Conservation (phyloP, 2,329 filamentous ascomycete species). For the Parastagonospora avenae region DNA sequence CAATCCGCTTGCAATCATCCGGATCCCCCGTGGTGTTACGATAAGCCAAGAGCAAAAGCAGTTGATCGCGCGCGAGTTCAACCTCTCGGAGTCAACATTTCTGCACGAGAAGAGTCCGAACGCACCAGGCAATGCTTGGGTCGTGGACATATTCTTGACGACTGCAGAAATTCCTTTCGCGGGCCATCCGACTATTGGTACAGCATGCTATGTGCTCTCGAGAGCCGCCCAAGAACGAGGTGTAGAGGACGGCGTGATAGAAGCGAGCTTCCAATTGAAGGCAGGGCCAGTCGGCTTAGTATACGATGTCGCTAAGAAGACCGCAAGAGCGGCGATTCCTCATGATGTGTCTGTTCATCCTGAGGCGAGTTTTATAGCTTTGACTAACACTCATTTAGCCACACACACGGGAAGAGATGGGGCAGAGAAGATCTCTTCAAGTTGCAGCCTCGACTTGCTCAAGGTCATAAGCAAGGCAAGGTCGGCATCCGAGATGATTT, state of each 20-base stretch:
- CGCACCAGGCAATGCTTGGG: constrained; percentile 42
- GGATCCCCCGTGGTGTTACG: constrained; percentile 45
- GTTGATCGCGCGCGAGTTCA: constrained; percentile 61
- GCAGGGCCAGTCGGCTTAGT: constrained; percentile 52
- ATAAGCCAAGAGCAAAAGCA: constrained; percentile 59
- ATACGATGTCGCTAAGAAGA: constrained; percentile 47
- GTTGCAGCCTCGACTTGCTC: constrained; percentile 45
- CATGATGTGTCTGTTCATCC: constrained; percentile 61
- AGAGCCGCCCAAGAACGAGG: constrained; percentile 29
- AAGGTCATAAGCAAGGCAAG: constrained; percentile 16
- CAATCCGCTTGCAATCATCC: constrained; percentile 63
- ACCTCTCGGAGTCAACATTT: constrained; percentile 63
- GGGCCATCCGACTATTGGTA: constrained; percentile 62
- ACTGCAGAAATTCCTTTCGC: constrained; percentile 61
- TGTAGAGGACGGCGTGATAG: constrained; percentile 26
- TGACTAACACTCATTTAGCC: constrained; percentile 20
- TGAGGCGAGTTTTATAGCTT: background rate
- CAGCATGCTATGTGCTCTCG: constrained; percentile 55
- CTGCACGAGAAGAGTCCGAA: constrained; percentile 48
- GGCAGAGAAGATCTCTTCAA: constrained; percentile 29
- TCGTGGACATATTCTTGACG: constrained; percentile 61
- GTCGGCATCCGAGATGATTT: constrained; percentile 26
- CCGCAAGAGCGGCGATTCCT: constrained; percentile 68
- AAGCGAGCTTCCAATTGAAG: constrained; percentile 50
- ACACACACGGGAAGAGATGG: constrained; percentile 33